Base-by-base conservation (phyloP, 495 filamentous ascomycete genomes). In the Annulohypoxylon maeteangense region DNA sequence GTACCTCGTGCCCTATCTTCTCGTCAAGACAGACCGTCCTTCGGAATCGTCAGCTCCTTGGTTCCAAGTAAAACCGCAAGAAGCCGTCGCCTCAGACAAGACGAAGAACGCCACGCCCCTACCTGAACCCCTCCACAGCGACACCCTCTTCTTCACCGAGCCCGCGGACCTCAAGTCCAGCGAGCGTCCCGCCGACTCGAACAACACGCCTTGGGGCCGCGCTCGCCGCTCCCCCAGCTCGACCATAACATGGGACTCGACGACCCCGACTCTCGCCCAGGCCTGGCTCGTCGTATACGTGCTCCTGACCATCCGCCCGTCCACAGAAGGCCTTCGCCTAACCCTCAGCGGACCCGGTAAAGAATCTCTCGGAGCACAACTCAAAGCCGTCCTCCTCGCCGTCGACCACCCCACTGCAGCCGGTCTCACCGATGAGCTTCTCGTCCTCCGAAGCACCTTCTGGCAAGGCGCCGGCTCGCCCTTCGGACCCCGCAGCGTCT, bases 381-480 rank as follows among this genome's bases (percentile, higher is more conserved):
- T 90, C 58, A 78, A 86, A 36, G 75, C 81, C 67, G 83, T 88
- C 8, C 84, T 83, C 1, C 82, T 90, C 0, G 86, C 79, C 11
- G 79, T 86, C 44, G 70, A 78, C 59, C 86, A 86, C 71, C 88
- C 86, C 48, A 60, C 79, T 22, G 34, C 67, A 29, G 38, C 45
- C 0, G 67, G 64, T 22, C 32, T 75, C 42, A 40, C 34, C 48
- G 63, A 72, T 23, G 81, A 83, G 65, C 78, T 86, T 20, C 66
- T 85, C 18, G 58, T 85, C 45, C 76, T 83, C 36, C 81, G 85
- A 62, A 74, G 78, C 53, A 81, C 88, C 10, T 91, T 91, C 81
- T 91, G 89, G 89, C 89, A 91, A 70, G 89, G 89, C 42, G 89
- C 89, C 25, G 89, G 81, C 23, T 90, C 88, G 1, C 89, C 89